phyloP scores from a whole-genome alignment of 306 rosid species.

The Hippophae tibetana region DNA sequence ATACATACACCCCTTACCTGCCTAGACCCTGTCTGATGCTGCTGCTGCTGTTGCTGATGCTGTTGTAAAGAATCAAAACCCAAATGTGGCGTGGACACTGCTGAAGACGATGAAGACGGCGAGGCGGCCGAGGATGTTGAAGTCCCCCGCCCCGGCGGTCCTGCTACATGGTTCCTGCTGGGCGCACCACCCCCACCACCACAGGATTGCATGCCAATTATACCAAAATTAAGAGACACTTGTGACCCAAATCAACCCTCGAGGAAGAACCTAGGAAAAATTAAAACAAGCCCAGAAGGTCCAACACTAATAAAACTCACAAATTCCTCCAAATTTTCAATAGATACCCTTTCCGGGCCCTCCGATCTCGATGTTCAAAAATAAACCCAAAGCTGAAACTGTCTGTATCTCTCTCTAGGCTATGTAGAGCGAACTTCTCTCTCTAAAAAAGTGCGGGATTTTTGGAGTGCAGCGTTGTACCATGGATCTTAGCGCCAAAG shows the following conservation, averaged over 20 bases:
- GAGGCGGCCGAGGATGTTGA: slow-evolving; percentile 76
- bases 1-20: slow-evolving; percentile 51
- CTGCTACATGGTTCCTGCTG: slow-evolving; percentile 65
- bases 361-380: slow-evolving; percentile 82
- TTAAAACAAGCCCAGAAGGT: slow-evolving; percentile 15
- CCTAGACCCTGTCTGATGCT: slow-evolving; percentile 61
- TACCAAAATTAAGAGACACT: slow-evolving; percentile 26
- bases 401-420: slow-evolving; percentile 33
- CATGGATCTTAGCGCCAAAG: slow-evolving; percentile 33
- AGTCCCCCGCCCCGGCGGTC: slow-evolving; percentile 62
- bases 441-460: slow-evolving; percentile 41
- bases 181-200: slow-evolving; percentile 62
- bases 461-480: slow-evolving; percentile 23
- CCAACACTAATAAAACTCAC: slow-evolving; percentile 30
- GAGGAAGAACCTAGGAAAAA: slow-evolving; percentile 1
- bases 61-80: slow-evolving; percentile 74
- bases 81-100: slow-evolving; percentile 67
- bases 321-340: slow-evolving; percentile 31
- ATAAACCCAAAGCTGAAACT: slow-evolving; percentile 16
- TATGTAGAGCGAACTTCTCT: slow-evolving; percentile 27
- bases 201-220: slow-evolving; percentile 71
- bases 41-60: slow-evolving; percentile 56
- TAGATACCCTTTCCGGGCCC: slow-evolving; percentile 44
- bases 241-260: slow-evolving; percentile 27
- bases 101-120: slow-evolving; percentile 82